Percentiles rank a stretch among this genome's conserved stretches.
Conservation (phyloP, 2,329 filamentous ascomycete genomes). For the Cadophora malorum region DNA sequence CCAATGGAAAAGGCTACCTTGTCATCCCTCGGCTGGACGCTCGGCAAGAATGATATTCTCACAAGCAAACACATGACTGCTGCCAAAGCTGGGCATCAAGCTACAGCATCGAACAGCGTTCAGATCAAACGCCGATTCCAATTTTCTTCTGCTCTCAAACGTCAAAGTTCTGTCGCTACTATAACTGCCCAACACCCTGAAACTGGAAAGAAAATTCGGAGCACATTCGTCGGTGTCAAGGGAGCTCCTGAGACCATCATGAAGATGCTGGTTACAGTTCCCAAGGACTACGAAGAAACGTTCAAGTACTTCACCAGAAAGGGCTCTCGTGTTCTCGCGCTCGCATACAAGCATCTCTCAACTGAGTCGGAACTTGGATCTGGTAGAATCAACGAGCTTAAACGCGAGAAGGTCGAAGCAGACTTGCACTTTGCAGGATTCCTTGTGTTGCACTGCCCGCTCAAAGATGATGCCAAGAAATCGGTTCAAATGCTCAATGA, state of each 20-base stretch:
- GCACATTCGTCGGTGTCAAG: slow-evolving; percentile 94
- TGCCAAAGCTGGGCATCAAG: slow-evolving; percentile 51
- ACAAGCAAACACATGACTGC: slow-evolving; percentile 66
- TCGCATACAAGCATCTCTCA: slow-evolving; percentile 92
- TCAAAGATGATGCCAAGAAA: slow-evolving; percentile 95
- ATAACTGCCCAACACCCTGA: slow-evolving; percentile 74
- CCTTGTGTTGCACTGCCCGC: slow-evolving; percentile 89
- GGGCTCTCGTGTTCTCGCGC: slow-evolving; percentile 89
- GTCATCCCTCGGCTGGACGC: slow-evolving; percentile 84
- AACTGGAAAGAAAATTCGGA: slow-evolving; percentile 77
- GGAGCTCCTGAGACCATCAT: slow-evolving; percentile 97
- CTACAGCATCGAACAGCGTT: slow-evolving; percentile 72
- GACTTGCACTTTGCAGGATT: slow-evolving; percentile 91
- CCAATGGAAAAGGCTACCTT: slow-evolving; percentile 99
- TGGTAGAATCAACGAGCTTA: slow-evolving; percentile 88
- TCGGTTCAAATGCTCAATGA: slow-evolving; percentile 97
- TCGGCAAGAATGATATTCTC: slow-evolving; percentile 89
- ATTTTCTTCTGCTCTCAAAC: slow-evolving; percentile 95
- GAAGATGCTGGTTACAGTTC: slow-evolving; percentile 85
- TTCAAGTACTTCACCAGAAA: slow-evolving; percentile 98
- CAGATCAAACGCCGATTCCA: slow-evolving; percentile 98
- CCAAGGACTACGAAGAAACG: slow-evolving; percentile 92
- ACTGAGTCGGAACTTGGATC: slow-evolving; percentile 81
- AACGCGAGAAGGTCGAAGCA: slow-evolving; percentile 89
- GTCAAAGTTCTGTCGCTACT: slow-evolving; percentile 92